These are phyloP conservation scores for Gynandropsis gynandra DNA, from an alignment of 345 rosid genomes.

Conservation along the genomic window DNA sequence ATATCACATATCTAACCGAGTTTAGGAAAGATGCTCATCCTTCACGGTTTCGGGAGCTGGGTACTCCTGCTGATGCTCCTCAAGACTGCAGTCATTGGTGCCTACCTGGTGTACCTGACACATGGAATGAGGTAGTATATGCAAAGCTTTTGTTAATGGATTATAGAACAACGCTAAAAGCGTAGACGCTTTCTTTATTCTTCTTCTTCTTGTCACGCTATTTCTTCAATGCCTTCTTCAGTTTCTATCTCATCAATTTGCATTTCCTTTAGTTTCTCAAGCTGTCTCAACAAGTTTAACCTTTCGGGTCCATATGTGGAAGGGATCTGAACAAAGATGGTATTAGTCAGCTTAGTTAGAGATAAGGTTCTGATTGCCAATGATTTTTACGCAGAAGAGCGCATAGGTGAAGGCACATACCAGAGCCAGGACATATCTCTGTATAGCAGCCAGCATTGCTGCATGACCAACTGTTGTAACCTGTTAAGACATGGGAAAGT, in stretches of 20 bases:
- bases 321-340: constrained; percentile 61
- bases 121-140: constrained; percentile 82
- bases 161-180: constrained; percentile 24
- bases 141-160: constrained; percentile 52
- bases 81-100: constrained; percentile 98
- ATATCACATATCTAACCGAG: constrained; percentile 67
- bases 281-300: constrained; percentile 82
- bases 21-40: constrained; percentile 75
- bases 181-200: constrained; percentile 16
- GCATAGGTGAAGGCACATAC: constrained; percentile 31
- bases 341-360: constrained; percentile 2
- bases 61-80: constrained; percentile 53
- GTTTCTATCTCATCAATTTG: constrained; percentile 45
- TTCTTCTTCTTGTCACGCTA: constrained; percentile 31
- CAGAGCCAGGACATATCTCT: constrained; percentile 81
- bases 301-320: constrained; percentile 92
- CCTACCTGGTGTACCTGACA: constrained; percentile 78
- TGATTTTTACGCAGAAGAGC: not conserved
- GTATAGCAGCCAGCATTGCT: constrained; percentile 93
- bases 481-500: constrained; percentile 41
- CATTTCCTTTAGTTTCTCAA: constrained; percentile 74
- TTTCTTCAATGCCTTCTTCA: constrained; percentile 39
- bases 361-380: not conserved
- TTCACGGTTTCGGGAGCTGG: constrained; percentile 58
- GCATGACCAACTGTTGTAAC: constrained; percentile 98